These are phyloP conservation scores for Phytophthora citrophthora DNA, from an alignment of 352 stramenopile genomes.

Conservation along the genomic window DNA sequence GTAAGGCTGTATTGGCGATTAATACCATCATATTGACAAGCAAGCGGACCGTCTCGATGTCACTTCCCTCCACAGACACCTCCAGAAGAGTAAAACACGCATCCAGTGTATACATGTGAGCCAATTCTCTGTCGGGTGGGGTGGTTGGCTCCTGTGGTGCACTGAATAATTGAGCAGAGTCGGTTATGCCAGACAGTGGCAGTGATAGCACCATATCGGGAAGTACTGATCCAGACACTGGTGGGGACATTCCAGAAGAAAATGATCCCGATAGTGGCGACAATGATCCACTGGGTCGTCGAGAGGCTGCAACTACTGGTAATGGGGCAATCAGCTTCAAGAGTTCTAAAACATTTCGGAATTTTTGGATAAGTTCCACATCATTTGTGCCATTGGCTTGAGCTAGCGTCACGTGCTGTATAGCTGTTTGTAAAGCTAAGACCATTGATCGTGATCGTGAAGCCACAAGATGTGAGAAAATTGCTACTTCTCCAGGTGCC, in stretches of 20 bases:
- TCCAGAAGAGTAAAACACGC: constrained; percentile 51
- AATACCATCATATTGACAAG: constrained; percentile 63
- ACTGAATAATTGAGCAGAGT: constrained; percentile 42
- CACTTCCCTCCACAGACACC: constrained; percentile 26
- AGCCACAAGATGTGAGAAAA: constrained; percentile 67
- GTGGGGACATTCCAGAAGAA: constrained; percentile 22
- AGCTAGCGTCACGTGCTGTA: constrained; percentile 39
- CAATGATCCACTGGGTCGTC: constrained; percentile 9
- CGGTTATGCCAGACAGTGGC: constrained; percentile 24
- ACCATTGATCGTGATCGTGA: constrained; percentile 39
- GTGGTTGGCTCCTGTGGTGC: constrained; percentile 2
- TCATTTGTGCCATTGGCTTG: constrained; percentile 39
- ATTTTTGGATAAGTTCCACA: constrained; percentile 25
- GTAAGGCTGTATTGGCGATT: constrained; percentile 50
- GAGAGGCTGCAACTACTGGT: constrained; percentile 16
- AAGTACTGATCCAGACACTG: constrained; percentile 19
- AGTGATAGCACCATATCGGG: constrained; percentile 26
- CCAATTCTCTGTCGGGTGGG: constrained; percentile 35
- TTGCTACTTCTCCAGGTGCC: constrained; percentile 57
- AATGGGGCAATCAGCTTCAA: constrained; percentile 39
- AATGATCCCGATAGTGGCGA: constrained; percentile 24
- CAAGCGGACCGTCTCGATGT: constrained; percentile 34
- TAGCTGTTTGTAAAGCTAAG: constrained; percentile 49
- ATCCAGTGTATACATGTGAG: constrained; percentile 64
- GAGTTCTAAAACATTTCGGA: constrained; percentile 36